Evolutionary conservation across 208 protist genomes (phyloP).

Genomic region (Wallacemonas sp.): DNA sequence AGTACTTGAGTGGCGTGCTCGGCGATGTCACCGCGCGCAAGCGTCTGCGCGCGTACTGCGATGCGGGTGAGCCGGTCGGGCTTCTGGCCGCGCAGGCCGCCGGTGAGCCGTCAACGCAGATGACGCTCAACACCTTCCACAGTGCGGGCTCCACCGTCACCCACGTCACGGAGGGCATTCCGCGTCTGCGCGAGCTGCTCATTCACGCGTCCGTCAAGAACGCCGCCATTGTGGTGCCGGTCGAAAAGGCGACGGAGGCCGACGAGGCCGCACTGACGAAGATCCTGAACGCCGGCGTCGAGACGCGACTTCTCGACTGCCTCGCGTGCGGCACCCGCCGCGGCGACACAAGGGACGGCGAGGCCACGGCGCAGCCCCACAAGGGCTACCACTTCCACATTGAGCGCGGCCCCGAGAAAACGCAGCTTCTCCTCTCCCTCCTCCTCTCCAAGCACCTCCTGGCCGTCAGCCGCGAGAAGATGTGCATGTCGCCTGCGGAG

Average conservation of each 20-base stretch:
- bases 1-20: slow-evolving; percentile 61
- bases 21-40: slow-evolving; percentile 58
- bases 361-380: not conserved
- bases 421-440: slow-evolving; percentile 64
- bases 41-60: slow-evolving; percentile 72
- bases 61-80: slow-evolving; percentile 96
- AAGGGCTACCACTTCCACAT: slow-evolving; percentile 72
- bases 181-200: slow-evolving; percentile 98
- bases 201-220: slow-evolving; percentile 95
- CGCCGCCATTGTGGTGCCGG: slow-evolving; percentile 84
- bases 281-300: slow-evolving; percentile 61
- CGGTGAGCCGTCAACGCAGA: slow-evolving; percentile 99
- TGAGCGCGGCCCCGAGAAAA: slow-evolving; percentile 37
- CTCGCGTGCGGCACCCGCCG: too few relatives aligned
- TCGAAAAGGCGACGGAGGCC: slow-evolving; percentile 50
- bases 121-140: slow-evolving; percentile 99
- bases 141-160: slow-evolving; percentile 98
- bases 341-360: not conserved
- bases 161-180: slow-evolving; percentile 99
- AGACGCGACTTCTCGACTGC: slow-evolving; percentile 65
- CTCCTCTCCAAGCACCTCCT: slow-evolving; percentile 78
- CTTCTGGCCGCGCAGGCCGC: slow-evolving; percentile 98
- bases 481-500: slow-evolving; percentile 81
- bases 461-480: slow-evolving; percentile 36
- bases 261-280: slow-evolving; percentile 70